Evolutionary conservation across 805 yeast species (phyloP).

Genomic region (Nematodospora valgi): DNA sequence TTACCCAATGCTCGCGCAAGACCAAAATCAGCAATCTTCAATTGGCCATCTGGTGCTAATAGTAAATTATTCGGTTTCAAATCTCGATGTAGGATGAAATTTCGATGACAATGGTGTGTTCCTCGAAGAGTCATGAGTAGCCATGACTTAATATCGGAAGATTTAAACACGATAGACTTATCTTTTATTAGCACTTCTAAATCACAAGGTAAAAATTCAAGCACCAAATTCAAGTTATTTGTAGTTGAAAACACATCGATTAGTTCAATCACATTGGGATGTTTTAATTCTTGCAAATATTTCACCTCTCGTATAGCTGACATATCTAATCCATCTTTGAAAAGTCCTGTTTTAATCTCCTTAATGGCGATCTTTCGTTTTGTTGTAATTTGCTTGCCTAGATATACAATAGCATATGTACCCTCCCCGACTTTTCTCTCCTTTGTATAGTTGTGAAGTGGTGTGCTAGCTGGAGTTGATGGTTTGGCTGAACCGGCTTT

Average conservation of each 20-base stretch:
- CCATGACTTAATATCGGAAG: constrained; percentile 92
- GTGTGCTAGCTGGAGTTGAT: constrained; percentile 5
- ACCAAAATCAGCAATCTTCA: constrained; percentile 97
- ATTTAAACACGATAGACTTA: constrained; percentile 66
- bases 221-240: constrained; percentile 72
- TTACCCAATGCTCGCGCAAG: constrained; percentile 81
- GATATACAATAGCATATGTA: constrained; percentile 93
- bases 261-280: constrained; percentile 76
- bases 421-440: constrained; percentile 98
- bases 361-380: constrained; percentile 79
- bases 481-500: constrained; percentile 1
- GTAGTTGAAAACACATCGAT: constrained; percentile 79
- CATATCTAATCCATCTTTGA: constrained; percentile 97
- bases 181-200: constrained; percentile 87
- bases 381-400: constrained; percentile 63
- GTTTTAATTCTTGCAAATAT: constrained; percentile 73
- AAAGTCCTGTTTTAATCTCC: constrained; percentile 90
- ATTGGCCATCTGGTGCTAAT: constrained; percentile 79
- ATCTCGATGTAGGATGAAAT: constrained; percentile 87
- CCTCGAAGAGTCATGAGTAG: constrained; percentile 92
- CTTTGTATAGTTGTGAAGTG: constrained; percentile 31
- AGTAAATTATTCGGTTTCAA: constrained; percentile 89
- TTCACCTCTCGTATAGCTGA: constrained; percentile 94
- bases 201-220: constrained; percentile 86
- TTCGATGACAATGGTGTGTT: constrained; percentile 91